Evolutionary conservation across 2,329 filamentous ascomycete genomes (phyloP), one percentile per base, ranked within the genome.

Genomic region (Cercospora zeae-maydis): DNA sequence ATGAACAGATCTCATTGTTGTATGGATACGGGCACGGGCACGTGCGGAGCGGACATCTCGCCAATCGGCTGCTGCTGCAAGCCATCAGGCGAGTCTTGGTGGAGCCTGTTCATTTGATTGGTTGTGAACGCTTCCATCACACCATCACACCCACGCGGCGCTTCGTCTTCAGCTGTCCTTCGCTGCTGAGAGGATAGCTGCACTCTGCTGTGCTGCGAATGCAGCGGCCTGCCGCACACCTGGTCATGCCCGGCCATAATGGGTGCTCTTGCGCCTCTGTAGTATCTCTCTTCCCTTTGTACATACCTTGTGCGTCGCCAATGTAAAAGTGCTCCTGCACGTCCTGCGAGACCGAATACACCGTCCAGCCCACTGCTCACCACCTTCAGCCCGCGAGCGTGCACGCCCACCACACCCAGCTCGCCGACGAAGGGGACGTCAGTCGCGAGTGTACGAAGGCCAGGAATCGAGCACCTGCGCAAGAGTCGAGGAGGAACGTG

Each of bases 131-230:
- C n/a, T 33, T 3, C 24, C 24, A 6, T 27, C 24, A 27, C 24
- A 27, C 24, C 31, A 34, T 51, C 47, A 53, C 49, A 54, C 31
- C 58, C 55, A 45, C 24, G 21, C 58, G 49, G 61, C 61, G 61
- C 61, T 58, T 54, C 33, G 21, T 49, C 61, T 55, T 51, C 61
- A 59, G 61, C 54, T 61, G 42, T 64, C 34, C 39, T 63, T 65
- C 63, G 60, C 58, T 59, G 56, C 42, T 36, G 57, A n/a, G 37
- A 61, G 54, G 53, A 57, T 58, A 45, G 36, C 55, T 63, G 61
- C 62, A 27, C 24, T 34, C 58, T 58, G 58, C 63, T 37, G 47
- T 45, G 49, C 39, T 56, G 51, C 51, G 51, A 53, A 47, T 61
- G 57, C 59, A 57, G 63, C 42, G 51, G 55, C 54, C 47, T 45